Percentiles rank a stretch among this genome's conserved stretches.
phyloP scores from a whole-genome alignment of 192 early-diverging fungal genomes.

The Backusella circina region DNA sequence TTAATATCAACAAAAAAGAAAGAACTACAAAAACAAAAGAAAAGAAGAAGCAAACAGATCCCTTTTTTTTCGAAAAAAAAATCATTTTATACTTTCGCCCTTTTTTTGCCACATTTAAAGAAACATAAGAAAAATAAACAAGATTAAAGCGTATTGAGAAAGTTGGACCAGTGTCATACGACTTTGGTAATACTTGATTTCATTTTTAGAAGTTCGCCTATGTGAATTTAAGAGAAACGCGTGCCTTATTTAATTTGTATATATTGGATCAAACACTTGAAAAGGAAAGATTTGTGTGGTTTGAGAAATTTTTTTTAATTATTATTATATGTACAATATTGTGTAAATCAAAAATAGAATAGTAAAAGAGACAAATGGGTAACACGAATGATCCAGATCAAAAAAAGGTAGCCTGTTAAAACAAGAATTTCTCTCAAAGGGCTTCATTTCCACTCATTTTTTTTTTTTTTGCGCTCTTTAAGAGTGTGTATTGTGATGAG shows the following conservation, averaged over 20 bases:
- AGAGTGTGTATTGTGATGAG: conserved; percentile 11
- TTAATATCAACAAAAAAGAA: no score
- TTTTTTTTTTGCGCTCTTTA: background rate
- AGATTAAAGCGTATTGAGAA: background rate
- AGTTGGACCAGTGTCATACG: conserved; percentile 9
- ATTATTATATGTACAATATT: conserved; percentile 4
- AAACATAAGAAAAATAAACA: background rate
- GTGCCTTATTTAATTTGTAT: conserved; percentile 1
- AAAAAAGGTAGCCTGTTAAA: background rate
- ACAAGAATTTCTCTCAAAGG: background rate
- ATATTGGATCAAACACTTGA: background rate
- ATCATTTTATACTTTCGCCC: background rate
- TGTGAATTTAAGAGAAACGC: background rate
- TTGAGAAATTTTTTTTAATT: background rate
- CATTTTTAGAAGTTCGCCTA: background rate
- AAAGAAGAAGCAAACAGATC: background rate
- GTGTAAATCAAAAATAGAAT: conserved; percentile 7
- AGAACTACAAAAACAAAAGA: background rate
- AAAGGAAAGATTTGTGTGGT: conserved; percentile 4
- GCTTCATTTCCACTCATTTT: background rate
- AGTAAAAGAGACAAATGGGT: background rate
- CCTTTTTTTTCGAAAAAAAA: background rate
- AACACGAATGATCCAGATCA: background rate
- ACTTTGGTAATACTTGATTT: background rate
- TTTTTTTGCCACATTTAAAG: background rate